phyloP scores from a whole-genome alignment of 352 stramenopile genomes.

The Pythium biforme region DNA sequence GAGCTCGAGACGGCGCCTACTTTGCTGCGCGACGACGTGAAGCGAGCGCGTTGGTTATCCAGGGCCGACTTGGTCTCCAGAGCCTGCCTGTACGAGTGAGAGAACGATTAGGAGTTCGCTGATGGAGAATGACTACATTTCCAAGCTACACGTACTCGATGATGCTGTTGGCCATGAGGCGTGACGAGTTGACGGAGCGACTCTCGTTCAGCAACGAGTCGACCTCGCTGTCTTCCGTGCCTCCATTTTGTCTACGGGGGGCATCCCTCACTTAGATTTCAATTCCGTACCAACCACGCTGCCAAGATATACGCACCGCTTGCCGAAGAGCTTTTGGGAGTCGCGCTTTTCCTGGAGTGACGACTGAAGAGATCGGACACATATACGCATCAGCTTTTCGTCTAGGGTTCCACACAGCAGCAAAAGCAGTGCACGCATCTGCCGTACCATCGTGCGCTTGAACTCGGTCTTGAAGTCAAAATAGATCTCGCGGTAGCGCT shows the following conservation, averaged over 20 bases:
- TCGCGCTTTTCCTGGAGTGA: conserved; percentile 80
- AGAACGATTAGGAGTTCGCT: not conserved
- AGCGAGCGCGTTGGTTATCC: conserved; percentile 85
- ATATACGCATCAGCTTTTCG: not conserved
- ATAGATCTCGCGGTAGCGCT: conserved; percentile 95
- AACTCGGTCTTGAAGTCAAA: conserved; percentile 97
- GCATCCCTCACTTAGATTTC: too few species aligned
- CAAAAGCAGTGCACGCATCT: not conserved
- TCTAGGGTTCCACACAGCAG: too few species aligned
- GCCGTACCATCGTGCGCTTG: conserved; percentile 76
- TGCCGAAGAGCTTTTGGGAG: conserved; percentile 78
- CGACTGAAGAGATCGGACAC: conserved; percentile 33
- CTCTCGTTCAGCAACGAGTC: conserved; percentile 82
- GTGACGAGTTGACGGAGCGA: conserved; percentile 74
- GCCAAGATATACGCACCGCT: conserved; percentile 39
- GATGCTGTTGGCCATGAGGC: conserved; percentile 77
- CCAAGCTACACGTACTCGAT: conserved; percentile 57
- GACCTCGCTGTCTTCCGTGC: conserved; percentile 67
- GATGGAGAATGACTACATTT: not conserved
- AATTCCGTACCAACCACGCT: too few species aligned
- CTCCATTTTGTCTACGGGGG: conserved; percentile 43
- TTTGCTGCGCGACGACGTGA: conserved; percentile 83
- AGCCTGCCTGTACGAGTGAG: conserved; percentile 54
- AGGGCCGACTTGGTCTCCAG: conserved; percentile 87
- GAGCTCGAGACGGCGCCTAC: conserved; percentile 87